Conservation (phyloP, 106 monocot species). For the Allium sativum region DNA sequence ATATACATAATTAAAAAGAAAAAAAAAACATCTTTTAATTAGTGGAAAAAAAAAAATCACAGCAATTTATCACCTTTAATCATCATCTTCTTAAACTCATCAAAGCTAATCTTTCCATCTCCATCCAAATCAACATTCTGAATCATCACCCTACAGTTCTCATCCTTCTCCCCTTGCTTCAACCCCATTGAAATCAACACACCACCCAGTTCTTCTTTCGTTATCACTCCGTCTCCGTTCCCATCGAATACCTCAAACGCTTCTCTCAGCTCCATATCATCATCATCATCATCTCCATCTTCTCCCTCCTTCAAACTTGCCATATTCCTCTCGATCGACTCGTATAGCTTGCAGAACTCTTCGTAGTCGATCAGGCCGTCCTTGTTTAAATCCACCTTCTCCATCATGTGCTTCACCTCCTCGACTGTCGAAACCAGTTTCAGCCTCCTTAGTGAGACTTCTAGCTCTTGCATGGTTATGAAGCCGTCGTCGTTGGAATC, state of each 20-base stretch:
- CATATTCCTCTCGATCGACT: slow-evolving; percentile 2
- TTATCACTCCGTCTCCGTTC: slow-evolving; percentile 48
- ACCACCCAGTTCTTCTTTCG: slow-evolving; percentile 36
- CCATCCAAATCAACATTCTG: slow-evolving; percentile 50
- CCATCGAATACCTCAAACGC: slow-evolving; percentile 56
- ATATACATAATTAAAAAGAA: neutral
- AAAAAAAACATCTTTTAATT: neutral
- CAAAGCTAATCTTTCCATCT: slow-evolving; percentile 56
- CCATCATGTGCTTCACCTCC: slow-evolving; percentile 28
- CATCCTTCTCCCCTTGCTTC: slow-evolving; percentile 17
- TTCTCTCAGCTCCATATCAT: slow-evolving; percentile 25
- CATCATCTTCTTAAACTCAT: slow-evolving; percentile 80
- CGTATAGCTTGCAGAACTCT: slow-evolving; percentile 38
- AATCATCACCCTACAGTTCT: slow-evolving; percentile 51
- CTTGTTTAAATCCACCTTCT: slow-evolving; percentile 24
- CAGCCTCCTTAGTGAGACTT: slow-evolving; percentile 24
- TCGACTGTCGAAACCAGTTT: slow-evolving; percentile 12
- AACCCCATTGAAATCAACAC: slow-evolving; percentile 33
- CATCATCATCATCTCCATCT: slow-evolving; percentile 8
- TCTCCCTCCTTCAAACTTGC: neutral
- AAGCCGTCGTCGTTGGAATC: slow-evolving; percentile 43
- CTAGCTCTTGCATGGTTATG: slow-evolving; percentile 38
- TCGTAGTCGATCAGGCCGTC: slow-evolving; percentile 47
- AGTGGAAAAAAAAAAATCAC: neutral
- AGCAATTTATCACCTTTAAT: slow-evolving; percentile 6